These are phyloP conservation scores for Metroxylon sagu DNA, from an alignment of 176 grass and related monocot genomes.

Conservation along the genomic window DNA sequence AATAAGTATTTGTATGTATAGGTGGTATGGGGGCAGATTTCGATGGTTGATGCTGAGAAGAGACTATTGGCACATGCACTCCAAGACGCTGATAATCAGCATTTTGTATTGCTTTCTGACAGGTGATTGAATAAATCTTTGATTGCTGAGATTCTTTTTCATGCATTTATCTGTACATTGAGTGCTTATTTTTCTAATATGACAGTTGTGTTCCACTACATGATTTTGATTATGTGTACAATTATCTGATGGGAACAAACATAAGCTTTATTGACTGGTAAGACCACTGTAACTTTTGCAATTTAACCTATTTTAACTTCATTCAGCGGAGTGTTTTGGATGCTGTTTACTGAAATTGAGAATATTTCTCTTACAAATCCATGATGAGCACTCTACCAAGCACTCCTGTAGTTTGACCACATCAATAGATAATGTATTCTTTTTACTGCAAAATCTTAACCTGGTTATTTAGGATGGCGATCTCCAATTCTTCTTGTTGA, in stretches of 20 bases:
- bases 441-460: no score
- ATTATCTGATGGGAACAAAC: slow-evolving; percentile 90
- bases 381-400: no score
- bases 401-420: no score
- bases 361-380: no score
- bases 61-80: slow-evolving; percentile 86
- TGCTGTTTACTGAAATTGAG: no score
- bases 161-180: slow-evolving; percentile 25
- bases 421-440: no score
- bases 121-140: slow-evolving; percentile 34
- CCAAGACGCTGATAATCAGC: slow-evolving; percentile 73
- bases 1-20: slow-evolving; percentile 9
- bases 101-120: slow-evolving; percentile 96
- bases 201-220: slow-evolving; percentile 84
- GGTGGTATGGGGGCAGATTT: slow-evolving; percentile 96
- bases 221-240: slow-evolving; percentile 92
- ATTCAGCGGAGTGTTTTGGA: no score
- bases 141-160: slow-evolving; percentile 16
- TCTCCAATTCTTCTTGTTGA: no score
- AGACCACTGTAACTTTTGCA: slow-evolving; percentile 24
- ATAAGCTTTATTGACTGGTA: slow-evolving; percentile 90
- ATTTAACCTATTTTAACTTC: no score
- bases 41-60: slow-evolving; percentile 96
- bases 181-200: slow-evolving; percentile 28
- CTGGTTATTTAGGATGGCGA: no score